These are phyloP conservation scores for Extremus antarcticus DNA, from an alignment of 495 filamentous ascomycete genomes.

Conservation along the genomic window DNA sequence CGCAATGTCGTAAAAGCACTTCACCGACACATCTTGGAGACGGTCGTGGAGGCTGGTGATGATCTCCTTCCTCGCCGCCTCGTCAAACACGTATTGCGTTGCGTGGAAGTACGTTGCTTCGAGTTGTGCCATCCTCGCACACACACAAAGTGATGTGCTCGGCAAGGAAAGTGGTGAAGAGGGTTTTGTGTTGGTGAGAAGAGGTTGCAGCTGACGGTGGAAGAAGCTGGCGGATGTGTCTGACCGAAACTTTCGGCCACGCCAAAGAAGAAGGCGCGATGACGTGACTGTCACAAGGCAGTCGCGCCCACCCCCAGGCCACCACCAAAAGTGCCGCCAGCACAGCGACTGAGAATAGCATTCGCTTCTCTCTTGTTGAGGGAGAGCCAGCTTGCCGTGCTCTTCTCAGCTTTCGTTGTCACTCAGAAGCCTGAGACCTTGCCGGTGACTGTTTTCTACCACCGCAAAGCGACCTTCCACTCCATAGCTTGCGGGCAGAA, in stretches of 20 bases:
- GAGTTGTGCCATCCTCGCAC: not conserved
- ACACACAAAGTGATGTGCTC: not conserved
- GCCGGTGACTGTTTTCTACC: no score
- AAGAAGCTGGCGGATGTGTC: not conserved
- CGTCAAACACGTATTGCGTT: conserved; percentile 9
- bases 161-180: not conserved
- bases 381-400: no score
- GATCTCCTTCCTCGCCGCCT: not conserved
- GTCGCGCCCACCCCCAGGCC: no score
- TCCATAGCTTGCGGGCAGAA: no score
- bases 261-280: not conserved
- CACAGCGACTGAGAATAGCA: not conserved
- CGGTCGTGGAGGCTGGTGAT: conserved; percentile 5
- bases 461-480: no score
- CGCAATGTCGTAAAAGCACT: conserved; percentile 3
- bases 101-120: conserved; percentile 13
- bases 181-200: no score
- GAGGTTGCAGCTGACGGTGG: no score
- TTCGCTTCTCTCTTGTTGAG: no score
- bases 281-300: not conserved
- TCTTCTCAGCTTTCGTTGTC: no score
- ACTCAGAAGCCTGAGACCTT: no score
- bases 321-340: not conserved
- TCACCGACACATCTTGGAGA: conserved; percentile 7
- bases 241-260: not conserved